Base-by-base conservation (phyloP, 1,139 yeast species). In the Trichomonascaceae sp. region DNA sequence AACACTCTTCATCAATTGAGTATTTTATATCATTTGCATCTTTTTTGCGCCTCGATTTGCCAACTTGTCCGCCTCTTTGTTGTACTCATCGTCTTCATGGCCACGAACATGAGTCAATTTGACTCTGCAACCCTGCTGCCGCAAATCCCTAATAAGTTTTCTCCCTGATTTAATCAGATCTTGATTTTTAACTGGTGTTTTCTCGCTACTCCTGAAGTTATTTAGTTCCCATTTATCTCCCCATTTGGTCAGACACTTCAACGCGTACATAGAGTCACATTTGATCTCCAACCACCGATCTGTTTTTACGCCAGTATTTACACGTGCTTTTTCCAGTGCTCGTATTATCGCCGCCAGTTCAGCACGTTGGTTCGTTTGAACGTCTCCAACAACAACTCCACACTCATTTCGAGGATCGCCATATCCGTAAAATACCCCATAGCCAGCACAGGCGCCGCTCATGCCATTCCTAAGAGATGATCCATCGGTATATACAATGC, bases 361-460 rank as follows among this genome's bases (percentile, higher is more conserved):
- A 1, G 95, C 95, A 47, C 90, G 73, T 62, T 87, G 91, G 64
- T 89, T 91, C 0, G 96, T 89, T 43, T 84, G 87, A 7, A 69
- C 69, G 1, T 71, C 77, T 1, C 71, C 73, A 1, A 52, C 52
- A 39, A 84, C 71, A 0, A 83, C 80, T 27, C 74, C 80, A 1
- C 82, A 75, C 3, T 75, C 72, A 66, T 86, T 85, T 46, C 84
- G 71, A 1, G 72, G 57, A 63, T 85, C 87, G 20, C 68, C 66
- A 0, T 64, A 69, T 0, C 89, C 91, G 66, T 79, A 88, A 65
- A 73, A 87, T 0, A 85, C 87, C 17, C 96, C 96, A 63, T 78
- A 82, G 0, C 96, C 96, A 0, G 89, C 87, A 12, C 66, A 57
- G 1, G 76, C 72, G 7, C 66, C 64, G 0, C 55, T 50, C 27